Evolutionary conservation across 2,329 filamentous ascomycete genomes (phyloP).

Genomic region (Escovopsis sp.): DNA sequence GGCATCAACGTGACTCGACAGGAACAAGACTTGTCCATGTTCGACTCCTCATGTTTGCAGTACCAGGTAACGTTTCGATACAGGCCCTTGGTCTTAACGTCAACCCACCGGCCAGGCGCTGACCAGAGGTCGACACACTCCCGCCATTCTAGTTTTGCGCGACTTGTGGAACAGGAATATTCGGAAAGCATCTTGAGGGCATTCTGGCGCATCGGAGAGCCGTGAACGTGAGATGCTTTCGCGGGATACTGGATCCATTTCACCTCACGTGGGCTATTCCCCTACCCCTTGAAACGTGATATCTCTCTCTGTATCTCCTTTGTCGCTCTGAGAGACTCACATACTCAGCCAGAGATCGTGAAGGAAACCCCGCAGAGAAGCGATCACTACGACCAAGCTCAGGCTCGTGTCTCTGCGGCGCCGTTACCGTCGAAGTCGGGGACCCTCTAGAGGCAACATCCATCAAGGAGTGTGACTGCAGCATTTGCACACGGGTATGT

Average conservation of each 20-base stretch:
- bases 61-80: slow-evolving; percentile 11
- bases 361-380: background rate
- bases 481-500: slow-evolving; percentile 15
- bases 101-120: no score
- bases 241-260: slow-evolving; percentile 12
- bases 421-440: slow-evolving; percentile 9
- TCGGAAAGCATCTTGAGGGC: slow-evolving; percentile 11
- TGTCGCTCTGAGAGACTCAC: background rate
- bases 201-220: slow-evolving; percentile 8
- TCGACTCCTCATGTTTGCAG: background rate
- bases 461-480: slow-evolving; percentile 25
- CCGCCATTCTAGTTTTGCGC: slow-evolving; percentile 13
- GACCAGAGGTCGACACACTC: background rate
- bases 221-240: slow-evolving; percentile 12
- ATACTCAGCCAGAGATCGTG: background rate
- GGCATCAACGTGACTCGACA: slow-evolving; percentile 6
- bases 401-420: slow-evolving; percentile 13
- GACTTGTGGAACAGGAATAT: slow-evolving; percentile 13
- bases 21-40: slow-evolving; percentile 5
- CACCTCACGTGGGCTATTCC: slow-evolving; percentile 8
- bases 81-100: background rate
- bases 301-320: no score
- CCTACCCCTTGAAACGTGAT: no score
- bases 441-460: slow-evolving; percentile 22
- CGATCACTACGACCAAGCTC: background rate